Base-by-base conservation (phyloP, 192 early-diverging fungal species). In the Coemansia asiatica region DNA sequence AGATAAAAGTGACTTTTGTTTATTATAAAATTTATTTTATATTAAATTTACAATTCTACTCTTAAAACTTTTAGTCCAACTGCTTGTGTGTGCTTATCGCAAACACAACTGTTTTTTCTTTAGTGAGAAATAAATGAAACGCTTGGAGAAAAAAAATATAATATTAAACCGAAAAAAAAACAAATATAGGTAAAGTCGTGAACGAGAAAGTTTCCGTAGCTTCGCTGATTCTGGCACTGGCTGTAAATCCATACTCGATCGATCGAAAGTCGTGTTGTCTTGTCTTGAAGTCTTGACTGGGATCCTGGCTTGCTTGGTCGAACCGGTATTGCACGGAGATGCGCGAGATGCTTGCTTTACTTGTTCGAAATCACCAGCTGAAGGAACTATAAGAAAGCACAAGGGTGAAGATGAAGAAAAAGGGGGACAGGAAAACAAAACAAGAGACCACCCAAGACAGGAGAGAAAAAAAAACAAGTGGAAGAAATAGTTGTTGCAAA, bases 341-440 rank as follows among this genome's bases (percentile, higher is more conserved):
- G 50, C n/a, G 50, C 22, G 21, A 23, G 50, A 2, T 23, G 28
- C 27, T n/a, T 23, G 29, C 55, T 33, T 74, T 63, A 80, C 72
- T 80, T 80, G 77, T 74, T 80, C 49, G 77, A 16, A 38, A 80
- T 71, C 51, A 80, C 77, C 67, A 80, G 61, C 69, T 74, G 77
- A 57, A 80, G 77, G 77, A 80, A 80, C 77, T 80, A 80, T 54
- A n/a, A n/a, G n/a, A 74, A 18, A 9, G 28, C 47, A 19, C 9
- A 23, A 55, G 28, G 3, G 53, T 19, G 23, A 65, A 58, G 53
- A 66, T 36, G n/a, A 61, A 6, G 13, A 21, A 22, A 46, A 56
- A 7, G 13, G 16, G 10, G 29, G 49, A 36, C 35, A 36, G 35
- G 35, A 10, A 36, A 10, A 4, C 35, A 36, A 36, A 36, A 10